These are phyloP conservation scores for Fusarium acutatum DNA, from an alignment of 2,329 filamentous ascomycete species.

Conservation along the genomic window DNA sequence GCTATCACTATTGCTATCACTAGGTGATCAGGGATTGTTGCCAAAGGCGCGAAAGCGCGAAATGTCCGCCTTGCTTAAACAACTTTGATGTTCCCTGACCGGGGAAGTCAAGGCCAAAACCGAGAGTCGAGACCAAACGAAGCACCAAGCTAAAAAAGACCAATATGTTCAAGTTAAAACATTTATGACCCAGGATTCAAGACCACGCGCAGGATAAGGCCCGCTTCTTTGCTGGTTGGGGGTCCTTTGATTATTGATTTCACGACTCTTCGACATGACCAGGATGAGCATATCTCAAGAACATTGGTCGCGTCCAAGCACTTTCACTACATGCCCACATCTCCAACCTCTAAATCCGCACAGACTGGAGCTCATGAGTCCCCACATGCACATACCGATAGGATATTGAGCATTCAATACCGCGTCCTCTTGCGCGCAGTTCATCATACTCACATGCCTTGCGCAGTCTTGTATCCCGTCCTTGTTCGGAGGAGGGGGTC, in stretches of 20 bases:
- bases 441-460: slow-evolving; percentile 36
- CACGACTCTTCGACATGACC: slow-evolving; percentile 17
- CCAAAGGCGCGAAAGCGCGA: slow-evolving; percentile 26
- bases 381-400: not conserved
- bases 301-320: slow-evolving; percentile 10
- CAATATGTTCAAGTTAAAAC: slow-evolving; percentile 26
- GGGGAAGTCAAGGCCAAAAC: slow-evolving; percentile 12
- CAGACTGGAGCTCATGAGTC: slow-evolving; percentile 20
- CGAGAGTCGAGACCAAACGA: slow-evolving; percentile 23
- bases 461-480: slow-evolving; percentile 1
- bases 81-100: slow-evolving; percentile 9
- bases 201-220: slow-evolving; percentile 16
- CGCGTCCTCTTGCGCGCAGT: slow-evolving; percentile 21
- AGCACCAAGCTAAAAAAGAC: slow-evolving; percentile 24
- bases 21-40: slow-evolving; percentile 20
- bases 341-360: slow-evolving; percentile 25
- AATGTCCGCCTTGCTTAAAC: slow-evolving; percentile 20
- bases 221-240: slow-evolving; percentile 21
- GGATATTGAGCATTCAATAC: not conserved
- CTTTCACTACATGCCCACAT: slow-evolving; percentile 24
- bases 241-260: slow-evolving; percentile 20
- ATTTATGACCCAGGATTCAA: slow-evolving; percentile 15
- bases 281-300: slow-evolving; percentile 19
- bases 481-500: slow-evolving; percentile 21
- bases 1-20: slow-evolving; percentile 1